A percentile compares a stretch with the other conserved stretches of the same genome.
Conservation (phyloP, 495 filamentous ascomycete genomes). For the Xylaria curta region DNA sequence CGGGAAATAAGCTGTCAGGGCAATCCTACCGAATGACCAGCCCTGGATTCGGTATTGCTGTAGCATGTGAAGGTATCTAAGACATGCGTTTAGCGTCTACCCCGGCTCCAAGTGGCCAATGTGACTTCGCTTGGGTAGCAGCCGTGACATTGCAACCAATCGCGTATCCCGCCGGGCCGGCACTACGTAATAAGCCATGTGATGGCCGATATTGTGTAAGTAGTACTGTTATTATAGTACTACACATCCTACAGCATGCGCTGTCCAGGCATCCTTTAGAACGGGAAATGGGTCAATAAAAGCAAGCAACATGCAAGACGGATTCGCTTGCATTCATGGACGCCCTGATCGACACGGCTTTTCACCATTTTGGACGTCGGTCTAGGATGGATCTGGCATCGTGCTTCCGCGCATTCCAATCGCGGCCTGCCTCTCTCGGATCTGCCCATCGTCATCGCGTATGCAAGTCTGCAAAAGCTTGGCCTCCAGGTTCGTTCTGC, state of each 20-base stretch:
- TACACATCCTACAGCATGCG: background rate
- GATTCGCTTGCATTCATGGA: conserved; percentile 1
- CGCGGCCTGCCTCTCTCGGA: conserved; percentile 18
- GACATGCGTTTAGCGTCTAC: conserved; percentile 1
- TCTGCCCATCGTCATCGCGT: conserved; percentile 3
- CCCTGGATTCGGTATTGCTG: background rate
- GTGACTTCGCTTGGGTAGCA: conserved; percentile 21
- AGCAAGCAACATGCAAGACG: conserved; percentile 1
- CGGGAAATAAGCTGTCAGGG: background rate
- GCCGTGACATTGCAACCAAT: conserved; percentile 10
- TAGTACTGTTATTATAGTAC: background rate
- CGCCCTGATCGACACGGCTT: conserved; percentile 15
- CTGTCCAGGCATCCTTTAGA: background rate
- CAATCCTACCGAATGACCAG: background rate
- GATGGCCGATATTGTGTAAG: background rate
- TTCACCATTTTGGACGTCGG: background rate
- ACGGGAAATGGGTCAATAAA: background rate
- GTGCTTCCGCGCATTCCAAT: conserved; percentile 15
- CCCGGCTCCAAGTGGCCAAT: background rate
- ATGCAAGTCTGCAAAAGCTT: conserved; percentile 20
- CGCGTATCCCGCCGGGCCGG: background rate
- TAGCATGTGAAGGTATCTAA: background rate
- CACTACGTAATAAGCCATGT: conserved; percentile 20
- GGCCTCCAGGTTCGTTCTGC: conserved; percentile 7
- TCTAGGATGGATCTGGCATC: conserved; percentile 23